A percentile compares a stretch with the other conserved stretches of the same genome.
phyloP scores from a whole-genome alignment of 345 rosid genomes.

The Gossypium australe region DNA sequence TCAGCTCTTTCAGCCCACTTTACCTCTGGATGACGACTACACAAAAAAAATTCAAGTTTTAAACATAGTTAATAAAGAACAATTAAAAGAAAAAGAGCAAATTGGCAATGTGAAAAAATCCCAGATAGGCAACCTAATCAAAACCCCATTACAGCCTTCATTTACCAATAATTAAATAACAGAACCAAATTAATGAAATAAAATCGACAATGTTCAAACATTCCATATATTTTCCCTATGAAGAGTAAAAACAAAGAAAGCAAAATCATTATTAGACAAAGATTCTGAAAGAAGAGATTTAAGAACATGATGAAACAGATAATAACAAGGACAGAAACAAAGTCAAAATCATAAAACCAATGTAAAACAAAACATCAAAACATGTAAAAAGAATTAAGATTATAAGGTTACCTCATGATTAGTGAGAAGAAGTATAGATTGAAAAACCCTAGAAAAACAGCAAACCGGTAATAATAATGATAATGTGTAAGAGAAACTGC shows the following conservation, averaged over 20 bases:
- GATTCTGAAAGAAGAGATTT: not conserved
- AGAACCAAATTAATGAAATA: not conserved
- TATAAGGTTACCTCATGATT: not conserved
- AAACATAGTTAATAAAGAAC: not conserved
- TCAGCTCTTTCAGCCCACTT: slow-evolving; percentile 87
- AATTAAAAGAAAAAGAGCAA: not conserved
- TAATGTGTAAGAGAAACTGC: not conserved
- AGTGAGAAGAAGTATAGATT: not conserved
- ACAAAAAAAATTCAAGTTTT: not conserved
- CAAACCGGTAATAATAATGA: not conserved
- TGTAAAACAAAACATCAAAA: not conserved
- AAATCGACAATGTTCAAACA: not conserved
- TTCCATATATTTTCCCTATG: not conserved
- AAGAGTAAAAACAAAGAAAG: not conserved
- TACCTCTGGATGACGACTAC: slow-evolving; percentile 80
- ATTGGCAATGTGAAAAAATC: not conserved
- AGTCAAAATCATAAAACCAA: not conserved
- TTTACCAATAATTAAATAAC: not conserved
- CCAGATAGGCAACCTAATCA: not conserved
- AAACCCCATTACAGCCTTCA: not conserved
- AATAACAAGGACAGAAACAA: not conserved
- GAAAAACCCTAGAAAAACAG: not conserved
- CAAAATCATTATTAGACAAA: not conserved
- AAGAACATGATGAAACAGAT: not conserved
- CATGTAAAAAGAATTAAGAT: not conserved